Evolutionary conservation across 2,329 filamentous ascomycete species (phyloP).

Genomic region (Coniochaeta sp.): DNA sequence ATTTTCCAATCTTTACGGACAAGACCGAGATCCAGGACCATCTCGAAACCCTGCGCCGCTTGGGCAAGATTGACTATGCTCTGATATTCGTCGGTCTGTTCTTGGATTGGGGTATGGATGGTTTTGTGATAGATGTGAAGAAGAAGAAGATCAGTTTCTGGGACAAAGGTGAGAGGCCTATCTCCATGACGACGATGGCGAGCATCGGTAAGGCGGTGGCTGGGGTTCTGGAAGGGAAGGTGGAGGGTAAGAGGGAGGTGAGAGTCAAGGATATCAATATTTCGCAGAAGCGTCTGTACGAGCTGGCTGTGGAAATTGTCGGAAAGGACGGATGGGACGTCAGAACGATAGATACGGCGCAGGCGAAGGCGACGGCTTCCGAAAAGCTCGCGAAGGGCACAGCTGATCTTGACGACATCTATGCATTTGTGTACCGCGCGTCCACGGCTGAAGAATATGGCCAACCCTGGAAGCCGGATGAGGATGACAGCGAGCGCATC

Average conservation of each 20-base stretch:
- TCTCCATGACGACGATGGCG: slow-evolving; percentile 4
- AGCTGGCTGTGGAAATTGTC: slow-evolving; percentile 3
- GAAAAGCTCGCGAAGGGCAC: slow-evolving; percentile 4
- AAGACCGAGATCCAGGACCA: background rate
- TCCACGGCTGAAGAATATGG: slow-evolving; percentile 1
- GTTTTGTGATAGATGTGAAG: slow-evolving; percentile 4
- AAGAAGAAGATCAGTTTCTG: slow-evolving; percentile 2
- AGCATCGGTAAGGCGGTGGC: slow-evolving; percentile 5
- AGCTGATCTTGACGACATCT: background rate
- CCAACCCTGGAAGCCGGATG: slow-evolving; percentile 2
- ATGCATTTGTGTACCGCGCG: slow-evolving; percentile 6
- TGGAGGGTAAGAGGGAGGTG: background rate
- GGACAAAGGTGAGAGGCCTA: slow-evolving; percentile 4
- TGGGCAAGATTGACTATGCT: slow-evolving; percentile 5
- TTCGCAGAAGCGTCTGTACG: slow-evolving; percentile 4
- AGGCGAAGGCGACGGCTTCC: background rate
- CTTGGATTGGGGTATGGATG: slow-evolving; percentile 6
- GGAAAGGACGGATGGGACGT: slow-evolving; percentile 4
- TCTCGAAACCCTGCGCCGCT: background rate
- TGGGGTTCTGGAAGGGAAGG: slow-evolving; percentile 2
- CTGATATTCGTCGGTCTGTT: slow-evolving; percentile 5
- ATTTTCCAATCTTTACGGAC: background rate
- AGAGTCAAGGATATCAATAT: slow-evolving; percentile 6
- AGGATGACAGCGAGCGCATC: slow-evolving; percentile 6
- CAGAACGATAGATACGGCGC: slow-evolving; percentile 2